Base-by-base conservation (phyloP, 2,329 filamentous ascomycete genomes). In the Venturiaceae sp. region DNA sequence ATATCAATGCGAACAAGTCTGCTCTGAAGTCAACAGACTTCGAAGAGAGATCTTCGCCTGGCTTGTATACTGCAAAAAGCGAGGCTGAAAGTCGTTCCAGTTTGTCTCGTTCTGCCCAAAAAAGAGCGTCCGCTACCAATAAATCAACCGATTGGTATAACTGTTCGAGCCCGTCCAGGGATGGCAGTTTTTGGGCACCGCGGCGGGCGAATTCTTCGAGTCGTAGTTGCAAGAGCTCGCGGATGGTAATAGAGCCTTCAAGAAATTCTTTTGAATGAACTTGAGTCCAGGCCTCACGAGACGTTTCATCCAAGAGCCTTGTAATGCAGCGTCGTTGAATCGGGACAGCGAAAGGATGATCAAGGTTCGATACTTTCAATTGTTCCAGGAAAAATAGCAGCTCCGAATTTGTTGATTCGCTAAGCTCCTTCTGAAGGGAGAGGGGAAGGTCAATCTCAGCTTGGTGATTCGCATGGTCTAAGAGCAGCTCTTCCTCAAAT, bases 1-100 rank as follows among this genome's bases (percentile, higher is more conserved):
- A 46, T 9, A 46, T 46, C n/a, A 56, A 28, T n/a, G 34, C 54
- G 32, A 56, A 56, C 21, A 56, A 23, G 41, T 56, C 54, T 23
- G 54, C 54, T 11, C 37, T 56, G 8, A 46, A 11, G 21, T 56
- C 54, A 21, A 56, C 16, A 4, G 6, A 8, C 13, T n/a, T 21
- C 9, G 32, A n/a, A 9, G 26, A 23, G 7, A 23, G 14, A 5
- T 28, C 33, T 37, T 56, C 30, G 13, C 5, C 28, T 21, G 52
- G 32, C 8, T 37, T 37, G 23, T 53, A 53, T 23, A 53, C 52
- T 26, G 23, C 52, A 14, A 53, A 11, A n/a, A 53, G 52, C 19
- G 52, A 26, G n/a, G 30, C 13, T 5, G 36, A 32, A 33, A 56
- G 34, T 8, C n/a, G 1, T 32, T 56, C 54, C 16, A 56, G 9